A percentile compares a stretch with the other conserved stretches of the same genome.
phyloP scores from a whole-genome alignment of 768 basidiomycete genomes.

The Cyclocybe aegerita region DNA sequence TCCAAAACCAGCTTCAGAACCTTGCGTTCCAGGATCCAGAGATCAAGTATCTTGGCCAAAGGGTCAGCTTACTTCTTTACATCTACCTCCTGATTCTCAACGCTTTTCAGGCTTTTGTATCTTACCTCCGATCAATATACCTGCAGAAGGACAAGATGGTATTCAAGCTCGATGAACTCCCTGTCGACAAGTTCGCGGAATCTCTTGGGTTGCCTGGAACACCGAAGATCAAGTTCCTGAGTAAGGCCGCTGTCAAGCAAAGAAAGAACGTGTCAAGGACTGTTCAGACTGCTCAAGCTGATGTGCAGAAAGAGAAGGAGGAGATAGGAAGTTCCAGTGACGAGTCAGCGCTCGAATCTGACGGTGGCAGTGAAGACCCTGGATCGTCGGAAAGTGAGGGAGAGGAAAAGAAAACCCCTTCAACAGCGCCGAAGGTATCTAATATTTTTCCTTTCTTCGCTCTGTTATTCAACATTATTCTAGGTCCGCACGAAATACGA shows the following conservation, averaged over 20 bases:
- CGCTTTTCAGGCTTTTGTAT: slow-evolving; percentile 79
- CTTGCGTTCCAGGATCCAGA: slow-evolving; percentile 94
- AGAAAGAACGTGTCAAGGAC: slow-evolving; percentile 72
- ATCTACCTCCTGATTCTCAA: neutral
- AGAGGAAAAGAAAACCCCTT: slow-evolving; percentile 16
- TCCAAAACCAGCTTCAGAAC: slow-evolving; percentile 88
- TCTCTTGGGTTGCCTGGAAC: slow-evolving; percentile 91
- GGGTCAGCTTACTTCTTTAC: slow-evolving; percentile 49
- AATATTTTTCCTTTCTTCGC: slow-evolving; percentile 9
- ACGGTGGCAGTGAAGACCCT: slow-evolving; percentile 20
- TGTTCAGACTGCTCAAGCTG: slow-evolving; percentile 33
- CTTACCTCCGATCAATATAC: slow-evolving; percentile 90
- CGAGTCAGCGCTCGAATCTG: slow-evolving; percentile 13
- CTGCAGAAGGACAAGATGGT: slow-evolving; percentile 93
- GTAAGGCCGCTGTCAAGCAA: slow-evolving; percentile 62
- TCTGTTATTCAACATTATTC: neutral
- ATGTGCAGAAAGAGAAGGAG: slow-evolving; percentile 19
- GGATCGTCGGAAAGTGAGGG: slow-evolving; percentile 21
- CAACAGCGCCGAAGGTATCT: slow-evolving; percentile 28
- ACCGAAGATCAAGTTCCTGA: slow-evolving; percentile 91
- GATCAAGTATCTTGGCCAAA: slow-evolving; percentile 94
- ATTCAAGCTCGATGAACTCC: slow-evolving; percentile 84
- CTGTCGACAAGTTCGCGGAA: slow-evolving; percentile 81
- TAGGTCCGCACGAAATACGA: slow-evolving; percentile 89
- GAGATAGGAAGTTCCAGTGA: slow-evolving; percentile 6